Base-by-base conservation (phyloP, 768 basidiomycete genomes). In the Russula earlei region DNA sequence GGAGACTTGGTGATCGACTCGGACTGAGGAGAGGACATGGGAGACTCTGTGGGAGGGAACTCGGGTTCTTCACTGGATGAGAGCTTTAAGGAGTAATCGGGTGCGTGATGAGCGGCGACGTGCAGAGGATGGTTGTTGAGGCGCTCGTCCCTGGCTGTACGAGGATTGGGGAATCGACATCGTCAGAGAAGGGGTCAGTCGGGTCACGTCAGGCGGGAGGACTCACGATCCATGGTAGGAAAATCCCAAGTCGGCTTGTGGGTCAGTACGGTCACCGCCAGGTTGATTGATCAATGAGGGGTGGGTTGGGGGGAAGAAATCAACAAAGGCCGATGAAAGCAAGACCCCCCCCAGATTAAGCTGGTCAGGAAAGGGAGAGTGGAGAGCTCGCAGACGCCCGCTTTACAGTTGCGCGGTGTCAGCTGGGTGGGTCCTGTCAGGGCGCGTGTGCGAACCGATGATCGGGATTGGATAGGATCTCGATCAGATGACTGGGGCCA, bases 221-320 rank as follows among this genome's bases (percentile, higher is more conserved):
- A 62, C 61, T 55, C 44, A 62, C 61, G 50, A 45, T 62, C 59
- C 61, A 62, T 62, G 22, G 50, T 34, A 46, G 61, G 61, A 42
- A 62, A 60, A 29, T 60, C 61, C 61, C 61, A 62, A 53, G 61
- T 42, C 17, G 60, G 44, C 51, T 53, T 29, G 27, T 44, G 27
- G 33, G 61, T 49, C 48, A 53, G 46, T n/a, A 62, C 54, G 49
- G 59, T 54, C 11, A 61, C 59, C 36, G 61, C 61, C 61, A 62
- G 61, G 50, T 56, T 62, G 61, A 56, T 25, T 38, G n/a, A 19
- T 31, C 22, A 33, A 47, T 20, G 33, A 33, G 25, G 31, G 52
- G 33, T 15, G 41, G 19, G 41, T 31, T 34, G 45, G 45, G 31
- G 51, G 43, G 29, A 40, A 22, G 22, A 19, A 47, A 54, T 25